Evolutionary conservation across 208 protist genomes (phyloP), one percentile per base, ranked within the genome.

Genomic region (Trypanosoma cruzi): DNA sequence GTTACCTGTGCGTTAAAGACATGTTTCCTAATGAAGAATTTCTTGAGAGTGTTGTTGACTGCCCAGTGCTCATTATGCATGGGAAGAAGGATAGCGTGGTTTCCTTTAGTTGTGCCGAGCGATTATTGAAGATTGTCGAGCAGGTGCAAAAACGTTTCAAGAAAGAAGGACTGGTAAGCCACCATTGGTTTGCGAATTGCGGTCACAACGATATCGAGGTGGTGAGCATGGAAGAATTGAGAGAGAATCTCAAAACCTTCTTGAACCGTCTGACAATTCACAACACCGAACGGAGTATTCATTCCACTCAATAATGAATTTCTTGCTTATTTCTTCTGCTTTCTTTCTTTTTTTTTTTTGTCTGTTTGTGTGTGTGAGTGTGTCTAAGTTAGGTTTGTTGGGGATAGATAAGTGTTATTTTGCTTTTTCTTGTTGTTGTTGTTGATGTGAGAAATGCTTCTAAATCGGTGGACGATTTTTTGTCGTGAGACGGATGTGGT

Each of bases 21-120:
- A 42, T 89, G 55, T 92, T 94, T 68, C 55, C 64, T 5, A 94
- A 94, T 74, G 59, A 79, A 40, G 60, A 71, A 58, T 76, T 73
- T 40, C 50, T 94, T n/a, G 46, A 73, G 48, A 52, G 64, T 34
- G 73, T 80, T 36, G 69, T 61, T 28, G 75, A 69, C 29, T 94
- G 85, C 29, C 88, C 88, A 22, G 62, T 94, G 16, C 68, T 92
- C 1, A 44, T 94, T 40, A 77, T 94, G 71, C 88, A 94, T 75
- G 88, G 88, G 42, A 79, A 60, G 36, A 32, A 67, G 13, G 88
- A 92, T 54, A 42, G 13, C 1, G 84, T 94, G 5, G 88, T 94
- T 29, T 82, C 83, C 1, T 80, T 79, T 62, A 56, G 64, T 28
- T 94, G 88, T 62, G 75, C 81, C 0, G 22, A 68, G 53, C 63